Conservation (phyloP, 2,329 filamentous ascomycete species). For the Aspergillus sp. region DNA sequence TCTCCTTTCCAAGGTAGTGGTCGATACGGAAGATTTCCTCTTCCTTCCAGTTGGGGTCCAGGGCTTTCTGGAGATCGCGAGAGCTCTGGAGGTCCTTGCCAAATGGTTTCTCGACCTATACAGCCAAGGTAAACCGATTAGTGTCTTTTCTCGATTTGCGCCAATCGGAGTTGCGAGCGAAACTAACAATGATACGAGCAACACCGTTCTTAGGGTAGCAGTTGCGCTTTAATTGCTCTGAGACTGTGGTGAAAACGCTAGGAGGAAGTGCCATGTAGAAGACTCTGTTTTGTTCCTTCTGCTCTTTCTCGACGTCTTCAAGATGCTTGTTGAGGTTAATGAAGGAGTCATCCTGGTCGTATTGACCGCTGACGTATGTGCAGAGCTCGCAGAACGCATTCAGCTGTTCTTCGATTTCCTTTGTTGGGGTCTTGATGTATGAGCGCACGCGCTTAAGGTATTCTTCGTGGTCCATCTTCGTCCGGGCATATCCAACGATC, state of each 20-base stretch:
- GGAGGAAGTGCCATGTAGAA: slow-evolving; percentile 99
- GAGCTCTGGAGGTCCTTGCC: slow-evolving; percentile 96
- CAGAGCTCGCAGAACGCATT: slow-evolving; percentile 85
- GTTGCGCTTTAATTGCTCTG: slow-evolving; percentile 94
- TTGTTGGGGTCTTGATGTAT: slow-evolving; percentile 98
- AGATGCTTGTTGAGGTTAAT: slow-evolving; percentile 80
- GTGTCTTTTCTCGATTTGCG: slow-evolving; percentile 1
- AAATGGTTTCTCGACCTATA: slow-evolving; percentile 96
- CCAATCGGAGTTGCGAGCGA: not conserved
- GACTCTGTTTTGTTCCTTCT: slow-evolving; percentile 81
- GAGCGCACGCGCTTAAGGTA: slow-evolving; percentile 92
- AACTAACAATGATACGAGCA: slow-evolving; percentile 84
- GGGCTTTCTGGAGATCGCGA: slow-evolving; percentile 87
- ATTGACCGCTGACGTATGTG: slow-evolving; percentile 94
- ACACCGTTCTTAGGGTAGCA: slow-evolving; percentile 92
- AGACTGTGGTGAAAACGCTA: slow-evolving; percentile 96
- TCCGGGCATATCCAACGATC: slow-evolving; percentile 98
- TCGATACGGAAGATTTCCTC: slow-evolving; percentile 99
- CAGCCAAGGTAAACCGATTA: slow-evolving; percentile 20
- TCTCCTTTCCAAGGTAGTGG: slow-evolving; percentile 99
- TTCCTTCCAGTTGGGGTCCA: slow-evolving; percentile 97
- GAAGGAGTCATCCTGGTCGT: slow-evolving; percentile 96
- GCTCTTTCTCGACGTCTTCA: slow-evolving; percentile 77
- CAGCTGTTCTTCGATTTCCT: slow-evolving; percentile 94
- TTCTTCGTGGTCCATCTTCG: slow-evolving; percentile 98